Evolutionary conservation across 805 yeast genomes (phyloP).

Genomic region (Tetrapisispora pingtungensis): DNA sequence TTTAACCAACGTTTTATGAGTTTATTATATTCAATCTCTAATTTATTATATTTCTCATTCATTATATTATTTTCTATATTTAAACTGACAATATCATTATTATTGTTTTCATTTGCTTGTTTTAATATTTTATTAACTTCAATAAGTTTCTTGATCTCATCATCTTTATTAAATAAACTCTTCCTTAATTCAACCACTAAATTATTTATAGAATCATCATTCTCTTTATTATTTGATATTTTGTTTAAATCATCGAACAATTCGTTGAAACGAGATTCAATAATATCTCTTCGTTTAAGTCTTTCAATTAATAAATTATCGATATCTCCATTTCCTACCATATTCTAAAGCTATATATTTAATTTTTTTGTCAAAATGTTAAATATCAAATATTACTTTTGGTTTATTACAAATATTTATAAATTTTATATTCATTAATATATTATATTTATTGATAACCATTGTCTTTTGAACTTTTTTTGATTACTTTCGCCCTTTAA

Average conservation of each 20-base stretch:
- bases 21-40: constrained; percentile 40
- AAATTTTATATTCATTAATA: too few relatives aligned
- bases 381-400: too few relatives aligned
- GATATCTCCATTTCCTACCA: neutral
- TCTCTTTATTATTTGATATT: neutral
- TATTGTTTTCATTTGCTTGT: constrained; percentile 46
- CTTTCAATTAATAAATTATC: constrained; percentile 6
- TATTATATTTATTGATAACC: too few relatives aligned
- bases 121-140: constrained; percentile 36
- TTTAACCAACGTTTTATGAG: constrained; percentile 52
- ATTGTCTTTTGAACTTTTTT: neutral
- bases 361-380: too few relatives aligned
- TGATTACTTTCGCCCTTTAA: neutral
- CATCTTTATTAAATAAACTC: constrained; percentile 8
- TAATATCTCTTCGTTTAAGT: constrained; percentile 11
- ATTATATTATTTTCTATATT: constrained; percentile 44
- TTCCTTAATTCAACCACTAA: neutral
- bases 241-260: constrained; percentile 10
- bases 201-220: neutral
- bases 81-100: constrained; percentile 55
- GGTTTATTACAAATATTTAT: too few relatives aligned
- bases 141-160: constrained; percentile 20
- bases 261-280: constrained; percentile 15
- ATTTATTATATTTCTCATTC: constrained; percentile 25
- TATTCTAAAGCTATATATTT: too few relatives aligned